A percentile compares a stretch with the other conserved stretches of the same genome.
Conservation (phyloP, 2,329 filamentous ascomycete species). For the Aspergillus aculeatinus region DNA sequence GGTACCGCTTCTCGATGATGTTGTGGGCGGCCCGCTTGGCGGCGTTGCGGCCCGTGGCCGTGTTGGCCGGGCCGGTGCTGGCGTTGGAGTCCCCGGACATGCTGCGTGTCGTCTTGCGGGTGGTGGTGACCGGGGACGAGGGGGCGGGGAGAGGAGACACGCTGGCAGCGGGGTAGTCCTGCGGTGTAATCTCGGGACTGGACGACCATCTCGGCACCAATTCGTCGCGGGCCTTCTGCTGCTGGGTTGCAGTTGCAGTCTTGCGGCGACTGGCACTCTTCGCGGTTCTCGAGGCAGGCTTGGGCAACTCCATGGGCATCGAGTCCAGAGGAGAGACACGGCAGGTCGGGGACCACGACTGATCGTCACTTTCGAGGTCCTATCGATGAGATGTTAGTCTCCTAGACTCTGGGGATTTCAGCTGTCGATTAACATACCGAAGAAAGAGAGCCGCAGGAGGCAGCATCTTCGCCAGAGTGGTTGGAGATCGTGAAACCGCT, state of each 20-base stretch:
- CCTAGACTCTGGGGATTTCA: not conserved
- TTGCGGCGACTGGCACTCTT: slow-evolving; percentile 12
- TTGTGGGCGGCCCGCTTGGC: slow-evolving; percentile 44
- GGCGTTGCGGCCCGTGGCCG: slow-evolving; percentile 31
- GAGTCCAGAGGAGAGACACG: slow-evolving; percentile 20
- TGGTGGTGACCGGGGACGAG: slow-evolving; percentile 10
- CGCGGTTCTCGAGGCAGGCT: not conserved
- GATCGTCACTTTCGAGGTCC: slow-evolving; percentile 38
- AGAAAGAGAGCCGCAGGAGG: slow-evolving; percentile 24
- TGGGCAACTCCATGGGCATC: slow-evolving; percentile 14
- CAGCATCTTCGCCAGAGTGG: slow-evolving; percentile 28
- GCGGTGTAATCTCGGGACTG: slow-evolving; percentile 28
- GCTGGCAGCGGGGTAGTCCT: slow-evolving; percentile 22
- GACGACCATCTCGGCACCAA: slow-evolving; percentile 28
- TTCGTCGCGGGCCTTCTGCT: slow-evolving; percentile 9
- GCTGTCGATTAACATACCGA: slow-evolving; percentile 16
- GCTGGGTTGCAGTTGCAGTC: slow-evolving; percentile 6
- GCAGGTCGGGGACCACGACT: slow-evolving; percentile 30
- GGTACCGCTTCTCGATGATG: slow-evolving; percentile 44
- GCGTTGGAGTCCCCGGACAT: slow-evolving; percentile 28
- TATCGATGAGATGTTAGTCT: slow-evolving; percentile 8
- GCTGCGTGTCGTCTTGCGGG: slow-evolving; percentile 26
- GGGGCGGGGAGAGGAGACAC: slow-evolving; percentile 13
- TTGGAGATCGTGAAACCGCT: slow-evolving; percentile 34
- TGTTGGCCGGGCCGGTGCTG: slow-evolving; percentile 19